Evolutionary conservation across 164 flowering plant genomes (phyloP), one percentile per base, ranked within the genome.

Genomic region (Vitis riparia): DNA sequence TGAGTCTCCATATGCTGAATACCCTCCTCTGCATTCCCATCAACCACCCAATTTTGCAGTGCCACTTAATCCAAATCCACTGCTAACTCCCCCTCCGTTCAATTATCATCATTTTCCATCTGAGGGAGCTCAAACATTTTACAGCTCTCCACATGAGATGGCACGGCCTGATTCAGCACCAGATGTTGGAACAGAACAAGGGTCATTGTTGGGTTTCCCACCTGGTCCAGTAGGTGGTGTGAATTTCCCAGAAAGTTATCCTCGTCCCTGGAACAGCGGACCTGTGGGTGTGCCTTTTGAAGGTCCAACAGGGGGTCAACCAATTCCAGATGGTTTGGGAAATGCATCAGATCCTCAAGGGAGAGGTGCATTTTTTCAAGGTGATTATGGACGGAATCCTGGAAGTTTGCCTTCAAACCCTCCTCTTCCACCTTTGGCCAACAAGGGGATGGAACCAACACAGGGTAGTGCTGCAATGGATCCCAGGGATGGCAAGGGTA

Each of bases 131-230:
- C 97, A 85, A 62, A 85, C 77, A 32, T 89, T 80, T 67, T 89
- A 79, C 65, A 75, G 64, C 65, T 65, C 84, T 23, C 80, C 82
- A 29, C 90, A 79, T 69, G 92, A 89, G 70, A 73, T 83, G 58
- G 71, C 86, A 17, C 76, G 88, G 58, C 77, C 80, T 49, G 93
- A 86, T 59, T 73, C 86, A 51, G 75, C 77, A 6, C 70, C 87
- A 19, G 91, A 89, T 51, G 74, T 65, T 58, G 92, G 85, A 53
- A 37, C 87, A 19, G 92, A 84, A 60, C 98, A 87, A 66, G 85
- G 91, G 13, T 85, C 96, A 61, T 75, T 88, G 70, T 50, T 83
- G 77, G 94, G 98, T 12, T 88, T 81, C 61, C 85, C 89, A 53
- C 83, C 89, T 12, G 80, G 85, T 68, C 84, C 85, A 17, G 73